Percentiles rank a stretch among this genome's conserved stretches.
Conservation (phyloP, 305 asterid genomes). For the Ruellia speciosa region DNA sequence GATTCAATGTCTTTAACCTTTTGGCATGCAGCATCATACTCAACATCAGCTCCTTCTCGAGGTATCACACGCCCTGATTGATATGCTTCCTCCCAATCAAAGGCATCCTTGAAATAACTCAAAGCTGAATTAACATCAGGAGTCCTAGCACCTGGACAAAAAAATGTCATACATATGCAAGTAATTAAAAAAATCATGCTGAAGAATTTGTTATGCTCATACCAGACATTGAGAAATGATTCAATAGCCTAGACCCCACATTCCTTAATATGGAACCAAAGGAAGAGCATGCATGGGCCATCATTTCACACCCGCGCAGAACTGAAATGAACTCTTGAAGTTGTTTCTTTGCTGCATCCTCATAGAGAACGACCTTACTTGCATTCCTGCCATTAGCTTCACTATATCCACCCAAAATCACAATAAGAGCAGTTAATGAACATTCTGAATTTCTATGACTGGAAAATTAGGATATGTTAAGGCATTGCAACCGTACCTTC, state of each 20-base stretch:
- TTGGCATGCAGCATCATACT: slow-evolving; percentile 80
- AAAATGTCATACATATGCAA: slow-evolving; percentile 26
- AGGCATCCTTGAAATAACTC: slow-evolving; percentile 77
- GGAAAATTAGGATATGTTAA: slow-evolving; percentile 14
- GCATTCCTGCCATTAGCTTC: slow-evolving; percentile 92
- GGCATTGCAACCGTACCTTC: slow-evolving; percentile 50
- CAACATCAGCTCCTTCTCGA: slow-evolving; percentile 78
- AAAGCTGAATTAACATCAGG: slow-evolving; percentile 56
- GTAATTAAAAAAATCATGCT: slow-evolving; percentile 14
- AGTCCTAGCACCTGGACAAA: slow-evolving; percentile 53
- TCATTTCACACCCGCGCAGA: slow-evolving; percentile 79
- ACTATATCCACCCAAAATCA: slow-evolving; percentile 40
- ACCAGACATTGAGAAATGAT: slow-evolving; percentile 71
- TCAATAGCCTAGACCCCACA: slow-evolving; percentile 53
- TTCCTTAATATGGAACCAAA: slow-evolving; percentile 51
- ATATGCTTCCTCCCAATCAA: slow-evolving; percentile 95
- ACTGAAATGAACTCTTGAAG: slow-evolving; percentile 87
- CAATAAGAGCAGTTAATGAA: slow-evolving; percentile 19
- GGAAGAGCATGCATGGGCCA: slow-evolving; percentile 62
- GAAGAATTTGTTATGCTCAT: slow-evolving; percentile 23
- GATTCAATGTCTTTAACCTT: slow-evolving; percentile 57
- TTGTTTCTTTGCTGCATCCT: slow-evolving; percentile 86
- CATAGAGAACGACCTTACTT: slow-evolving; percentile 75
- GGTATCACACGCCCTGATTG: slow-evolving; percentile 89
- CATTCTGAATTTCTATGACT: slow-evolving; percentile 11